Evolutionary conservation across 1,139 yeast genomes (phyloP), one percentile per base, ranked within the genome.

Genomic region (Protomyces lactucae-debilis): DNA sequence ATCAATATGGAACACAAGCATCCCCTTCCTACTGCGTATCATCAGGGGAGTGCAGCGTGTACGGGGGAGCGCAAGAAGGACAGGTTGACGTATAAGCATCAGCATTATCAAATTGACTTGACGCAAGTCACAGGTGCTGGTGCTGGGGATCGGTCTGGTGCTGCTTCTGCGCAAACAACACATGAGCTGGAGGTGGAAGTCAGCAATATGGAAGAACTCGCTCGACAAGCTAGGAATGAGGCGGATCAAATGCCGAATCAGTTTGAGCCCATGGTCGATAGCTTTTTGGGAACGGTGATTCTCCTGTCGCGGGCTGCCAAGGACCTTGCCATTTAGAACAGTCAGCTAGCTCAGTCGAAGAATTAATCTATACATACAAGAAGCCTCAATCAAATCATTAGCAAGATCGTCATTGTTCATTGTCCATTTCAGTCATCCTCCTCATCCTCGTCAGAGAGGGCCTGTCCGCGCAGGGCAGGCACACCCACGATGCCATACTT

Each of bases 1-100:
- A 48, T 68, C 32, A 68, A 66, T 52, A 55, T 57, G 51, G 70
- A 68, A 64, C 60, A 67, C 60, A 23, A 61, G 36, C 48, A 43
- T 43, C 48, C 48, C 0, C 48, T 43, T n/a, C 48, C 48, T 18
- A 35, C 55, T 14, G 36, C 53, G 23, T 18, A 16, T n/a, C 46
- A 54, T 4, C 52, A 54, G 12, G 43, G 61, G 5, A 45, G 18
- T 16, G 51, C 65, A 6, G 36, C 52, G 18, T 46, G 37, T n/a
- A 10, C 43, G 5, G 69, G 61, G 16, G 36, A 53, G 32, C 65
- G 68, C 18, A 37, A 54, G 14, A 66, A 66, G 55, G 68, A 66
- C 40, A 60, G 68, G 18, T 36, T 64, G 51, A 57, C 60, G 14
- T 66, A 66, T 48, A 37, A 25, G n/a, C 56, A 56, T 28, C 66